These are phyloP conservation scores for Sporothrix dimorphospora DNA, from an alignment of 2,329 filamentous ascomycete genomes.

Conservation along the genomic window DNA sequence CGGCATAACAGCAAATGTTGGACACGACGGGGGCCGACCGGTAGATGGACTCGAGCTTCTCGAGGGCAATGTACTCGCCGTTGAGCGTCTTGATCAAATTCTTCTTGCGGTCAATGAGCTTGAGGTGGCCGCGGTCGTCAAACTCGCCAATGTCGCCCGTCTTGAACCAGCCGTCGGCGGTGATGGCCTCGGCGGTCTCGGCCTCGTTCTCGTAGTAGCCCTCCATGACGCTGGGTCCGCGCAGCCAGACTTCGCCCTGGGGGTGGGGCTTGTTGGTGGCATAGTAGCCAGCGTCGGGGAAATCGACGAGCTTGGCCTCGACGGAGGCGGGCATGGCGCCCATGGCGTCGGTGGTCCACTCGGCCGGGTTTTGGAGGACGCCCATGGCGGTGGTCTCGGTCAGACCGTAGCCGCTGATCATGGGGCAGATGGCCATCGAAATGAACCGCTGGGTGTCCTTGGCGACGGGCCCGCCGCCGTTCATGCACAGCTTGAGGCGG, in stretches of 20 bases:
- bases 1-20: conserved; percentile 62
- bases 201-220: conserved; percentile 79
- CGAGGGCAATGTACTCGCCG: conserved; percentile 80
- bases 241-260: conserved; percentile 88
- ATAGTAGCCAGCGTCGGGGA: conserved; percentile 78
- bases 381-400: conserved; percentile 84
- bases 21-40: conserved; percentile 54
- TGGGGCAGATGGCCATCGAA: conserved; percentile 83
- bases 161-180: conserved; percentile 82
- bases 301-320: conserved; percentile 86
- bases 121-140: conserved; percentile 70
- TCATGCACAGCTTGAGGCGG: conserved; percentile 77
- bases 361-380: conserved; percentile 71
- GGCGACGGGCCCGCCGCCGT: conserved; percentile 81
- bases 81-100: conserved; percentile 83
- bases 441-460: conserved; percentile 87
- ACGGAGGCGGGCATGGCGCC: conserved; percentile 74
- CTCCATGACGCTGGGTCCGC: conserved; percentile 69
- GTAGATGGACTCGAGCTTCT: conserved; percentile 66
- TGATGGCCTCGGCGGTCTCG: conserved; percentile 72
- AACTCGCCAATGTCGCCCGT: conserved; percentile 84
- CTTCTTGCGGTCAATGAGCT: conserved; percentile 84
- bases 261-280: conserved; percentile 73
- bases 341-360: conserved; percentile 75
- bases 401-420: conserved; percentile 87